These are phyloP conservation scores for Dendrostoma leiphaemia DNA, from an alignment of 2,329 filamentous ascomycete genomes.

Conservation along the genomic window DNA sequence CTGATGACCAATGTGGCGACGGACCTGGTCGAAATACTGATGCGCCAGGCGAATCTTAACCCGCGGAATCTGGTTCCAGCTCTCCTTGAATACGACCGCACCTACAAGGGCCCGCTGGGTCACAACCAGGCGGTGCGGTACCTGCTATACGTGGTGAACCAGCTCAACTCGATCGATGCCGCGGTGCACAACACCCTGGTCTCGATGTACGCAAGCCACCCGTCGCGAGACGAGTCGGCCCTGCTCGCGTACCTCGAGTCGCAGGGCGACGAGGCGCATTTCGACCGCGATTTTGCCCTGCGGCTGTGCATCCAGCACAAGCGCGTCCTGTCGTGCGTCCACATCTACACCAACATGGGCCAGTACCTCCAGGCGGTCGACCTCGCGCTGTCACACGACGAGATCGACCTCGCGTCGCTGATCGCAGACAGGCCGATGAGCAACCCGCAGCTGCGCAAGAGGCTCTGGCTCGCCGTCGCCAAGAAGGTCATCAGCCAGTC, in stretches of 20 bases:
- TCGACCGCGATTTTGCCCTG: slow-evolving; percentile 94
- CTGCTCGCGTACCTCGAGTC: slow-evolving; percentile 87
- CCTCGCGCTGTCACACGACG: slow-evolving; percentile 82
- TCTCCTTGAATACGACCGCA: slow-evolving; percentile 88
- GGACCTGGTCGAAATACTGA: slow-evolving; percentile 91
- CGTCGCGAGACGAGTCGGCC: slow-evolving; percentile 78
- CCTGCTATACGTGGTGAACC: slow-evolving; percentile 88
- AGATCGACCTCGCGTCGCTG: slow-evolving; percentile 83
- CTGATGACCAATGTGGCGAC: slow-evolving; percentile 85
- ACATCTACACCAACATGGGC: slow-evolving; percentile 96
- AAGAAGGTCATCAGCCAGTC: slow-evolving; percentile 88
- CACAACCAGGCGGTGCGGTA: slow-evolving; percentile 94
- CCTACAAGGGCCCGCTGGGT: slow-evolving; percentile 61
- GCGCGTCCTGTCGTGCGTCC: slow-evolving; percentile 89
- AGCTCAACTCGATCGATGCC: slow-evolving; percentile 74
- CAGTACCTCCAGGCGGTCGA: slow-evolving; percentile 93
- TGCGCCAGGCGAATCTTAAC: slow-evolving; percentile 84
- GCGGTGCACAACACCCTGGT: slow-evolving; percentile 97
- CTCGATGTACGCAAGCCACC: slow-evolving; percentile 88
- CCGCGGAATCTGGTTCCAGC: slow-evolving; percentile 89
- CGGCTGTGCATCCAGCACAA: slow-evolving; percentile 93
- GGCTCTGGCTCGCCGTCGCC: slow-evolving; percentile 92
- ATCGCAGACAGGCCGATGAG: slow-evolving; percentile 85
- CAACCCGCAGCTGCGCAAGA: slow-evolving; percentile 79
- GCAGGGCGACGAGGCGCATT: slow-evolving; percentile 81